Evolutionary conservation across 1,284 basidiomycete species (phyloP), one percentile per base, ranked within the genome.

Genomic region (Trametes hirsuta): DNA sequence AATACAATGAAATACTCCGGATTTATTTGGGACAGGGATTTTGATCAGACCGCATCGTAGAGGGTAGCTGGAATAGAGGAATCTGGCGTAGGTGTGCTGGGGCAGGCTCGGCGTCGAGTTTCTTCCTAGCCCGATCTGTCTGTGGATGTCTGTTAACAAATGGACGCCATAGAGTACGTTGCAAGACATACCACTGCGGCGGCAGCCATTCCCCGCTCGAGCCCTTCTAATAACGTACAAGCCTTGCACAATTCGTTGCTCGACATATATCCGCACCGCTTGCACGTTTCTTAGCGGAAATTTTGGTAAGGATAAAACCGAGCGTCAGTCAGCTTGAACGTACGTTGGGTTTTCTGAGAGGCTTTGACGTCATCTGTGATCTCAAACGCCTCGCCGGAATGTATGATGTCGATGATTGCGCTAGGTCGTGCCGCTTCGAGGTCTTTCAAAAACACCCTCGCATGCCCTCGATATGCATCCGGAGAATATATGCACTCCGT

Each of bases 171-270:
- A 35, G 40, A 44, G 47, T 59, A 55, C 39, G 45, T 35, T 56
- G 54, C 37, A 40, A 21, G 21, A 81, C 90, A 71, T 71, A 94
- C 93, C 47, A 86, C 84, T 12, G 81, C 85, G 36, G 85, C 82
- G 58, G 74, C 78, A 0, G 84, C 88, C 74, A 92, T 82, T 4
- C 94, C 94, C 47, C 88, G 82, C 73, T 97, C 95, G n/a, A 98
- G 79, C 9, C 94, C 92, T 73, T 97, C 93, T 0, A 98, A 79
- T 18, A 97, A 77, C 0, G 90, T 92, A 66, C 95, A 98, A 0
- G 95, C 95, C 77, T 97, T 97, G 74, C 95, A 97, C 15, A 98
- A 75, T 22, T 90, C 87, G 68, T 97, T 97, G 58, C 92, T 95
- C 1, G 95, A 91, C 79, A 97, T 95, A 71, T 95, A 95, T 1